Evolutionary conservation across 2,329 filamentous ascomycete species (phyloP).

Genomic region (Aspergillus sojae): DNA sequence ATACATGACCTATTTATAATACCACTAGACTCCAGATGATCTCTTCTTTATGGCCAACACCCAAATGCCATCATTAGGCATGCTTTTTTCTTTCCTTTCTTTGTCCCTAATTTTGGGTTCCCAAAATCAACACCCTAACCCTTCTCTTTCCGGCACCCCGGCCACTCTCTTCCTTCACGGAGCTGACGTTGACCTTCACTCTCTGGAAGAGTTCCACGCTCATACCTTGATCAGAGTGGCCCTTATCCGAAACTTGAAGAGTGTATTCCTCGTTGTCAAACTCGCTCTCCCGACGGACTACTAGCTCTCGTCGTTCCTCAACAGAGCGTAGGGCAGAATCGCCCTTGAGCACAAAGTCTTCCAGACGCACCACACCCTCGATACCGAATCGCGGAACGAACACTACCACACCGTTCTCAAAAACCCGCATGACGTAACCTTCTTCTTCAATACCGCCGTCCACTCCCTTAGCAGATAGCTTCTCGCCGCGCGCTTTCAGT

Average conservation of each 20-base stretch:
- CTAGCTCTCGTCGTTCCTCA: constrained; percentile 36
- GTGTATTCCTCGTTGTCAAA: constrained; percentile 88
- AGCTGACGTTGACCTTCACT: constrained; percentile 83
- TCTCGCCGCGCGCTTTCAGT: constrained; percentile 70
- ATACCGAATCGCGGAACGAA: constrained; percentile 96
- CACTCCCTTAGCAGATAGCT: constrained; percentile 37
- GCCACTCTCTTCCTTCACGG: constrained; percentile 79
- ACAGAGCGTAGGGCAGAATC: constrained; percentile 36
- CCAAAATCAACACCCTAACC: constrained; percentile 47
- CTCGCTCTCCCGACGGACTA: constrained; percentile 65
- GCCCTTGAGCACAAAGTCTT: constrained; percentile 77
- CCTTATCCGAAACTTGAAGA: constrained; percentile 62
- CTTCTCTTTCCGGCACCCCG: constrained; percentile 86
- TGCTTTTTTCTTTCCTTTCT: constrained; percentile 2
- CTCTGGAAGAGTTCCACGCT: constrained; percentile 87
- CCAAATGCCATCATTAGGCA: constrained; percentile 8
- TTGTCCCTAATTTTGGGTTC: constrained; percentile 23
- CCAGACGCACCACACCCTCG: constrained; percentile 83
- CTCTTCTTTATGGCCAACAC: constrained; percentile 3
- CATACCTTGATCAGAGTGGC: constrained; percentile 44
- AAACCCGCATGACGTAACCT: constrained; percentile 94
- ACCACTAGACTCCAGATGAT: constrained; percentile 5
- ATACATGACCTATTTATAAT: constrained; percentile 1
- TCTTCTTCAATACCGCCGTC: constrained; percentile 70
- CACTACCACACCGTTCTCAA: constrained; percentile 95